Conservation (phyloP, 2,329 filamentous ascomycete species). For the Apiospora sp. region DNA sequence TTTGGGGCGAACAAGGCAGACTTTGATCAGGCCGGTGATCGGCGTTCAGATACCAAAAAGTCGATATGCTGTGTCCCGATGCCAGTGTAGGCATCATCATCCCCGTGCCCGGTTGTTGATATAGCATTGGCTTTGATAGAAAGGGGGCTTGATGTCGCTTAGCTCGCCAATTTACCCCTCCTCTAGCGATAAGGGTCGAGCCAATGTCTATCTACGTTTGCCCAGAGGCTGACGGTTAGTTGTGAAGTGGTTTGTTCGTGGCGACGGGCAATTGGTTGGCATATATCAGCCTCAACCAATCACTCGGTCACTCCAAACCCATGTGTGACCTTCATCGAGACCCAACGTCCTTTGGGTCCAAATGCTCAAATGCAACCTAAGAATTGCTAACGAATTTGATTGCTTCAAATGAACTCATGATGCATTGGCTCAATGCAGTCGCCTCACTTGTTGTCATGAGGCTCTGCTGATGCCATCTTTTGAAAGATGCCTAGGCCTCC, state of each 20-base stretch:
- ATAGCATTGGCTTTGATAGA: neutral
- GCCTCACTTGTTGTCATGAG: constrained; percentile 5
- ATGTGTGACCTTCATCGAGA: neutral
- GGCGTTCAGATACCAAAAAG: neutral
- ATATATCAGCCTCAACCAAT: neutral
- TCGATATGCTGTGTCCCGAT: too few relatives aligned
- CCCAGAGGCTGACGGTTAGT: neutral
- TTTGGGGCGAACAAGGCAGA: neutral
- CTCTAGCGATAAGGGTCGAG: neutral
- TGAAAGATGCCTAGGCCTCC: neutral
- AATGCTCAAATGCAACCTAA: neutral
- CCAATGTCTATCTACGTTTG: neutral
- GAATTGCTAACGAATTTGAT: neutral
- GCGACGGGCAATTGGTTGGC: neutral
- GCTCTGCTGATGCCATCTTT: neutral
- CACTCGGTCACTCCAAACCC: neutral
- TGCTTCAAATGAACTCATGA: neutral
- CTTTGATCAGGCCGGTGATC: neutral
- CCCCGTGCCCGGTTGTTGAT: neutral
- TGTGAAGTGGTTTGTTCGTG: neutral
- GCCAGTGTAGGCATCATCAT: neutral
- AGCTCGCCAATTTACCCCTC: neutral
- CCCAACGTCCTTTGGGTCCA: neutral
- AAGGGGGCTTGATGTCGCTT: neutral
- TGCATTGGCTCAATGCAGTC: neutral